Evolutionary conservation across 1,284 basidiomycete species (phyloP), one percentile per base, ranked within the genome.

Genomic region (Retiboletus fuscus): DNA sequence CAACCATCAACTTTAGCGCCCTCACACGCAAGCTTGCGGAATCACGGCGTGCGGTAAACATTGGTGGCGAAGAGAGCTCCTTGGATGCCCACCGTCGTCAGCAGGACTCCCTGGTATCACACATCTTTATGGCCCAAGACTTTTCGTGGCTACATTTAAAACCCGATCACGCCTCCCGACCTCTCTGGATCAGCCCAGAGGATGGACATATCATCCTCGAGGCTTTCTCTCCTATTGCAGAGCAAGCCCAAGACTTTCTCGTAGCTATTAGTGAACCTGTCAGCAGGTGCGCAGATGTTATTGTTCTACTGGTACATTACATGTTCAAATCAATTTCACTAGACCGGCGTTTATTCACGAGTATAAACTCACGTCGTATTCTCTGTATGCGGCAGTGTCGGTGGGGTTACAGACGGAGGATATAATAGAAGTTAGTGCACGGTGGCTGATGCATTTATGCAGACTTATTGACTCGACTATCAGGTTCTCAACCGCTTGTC

Each of bases 181-280:
- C 97, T 26, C 85, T 98, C 34, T 99, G 96, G 95, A 97, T 99
- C 74, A 95, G 93, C 75, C 97, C 97, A 49, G 95, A 96, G 75
- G 92, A 95, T 77, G 95, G 96, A 0, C 94, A 96, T 78, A 98
- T 98, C 79, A 98, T 98, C 72, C 89, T 99, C 47, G 97, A 98
- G 83, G 95, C 95, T 0, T 99, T 98, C 81, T 96, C 95, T 43
- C 95, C 97, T 2, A 96, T 99, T 72, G 97, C 98, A 41, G 95
- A 97, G 78, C 96, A 98, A 83, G 98, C 98, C 5, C 97, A 99
- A 83, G 98, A 99, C 82, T 99, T 99, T 79, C 87, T 99, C 55
- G 95, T 98, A 69, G 97, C 98, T 64, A 99, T 99, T 67, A 96
- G 96, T 78, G 98, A 99, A 85, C 98, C 98, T 75, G 96, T 99